Conservation (phyloP, 768 basidiomycete genomes). For the Tylopilus subfusipes region DNA sequence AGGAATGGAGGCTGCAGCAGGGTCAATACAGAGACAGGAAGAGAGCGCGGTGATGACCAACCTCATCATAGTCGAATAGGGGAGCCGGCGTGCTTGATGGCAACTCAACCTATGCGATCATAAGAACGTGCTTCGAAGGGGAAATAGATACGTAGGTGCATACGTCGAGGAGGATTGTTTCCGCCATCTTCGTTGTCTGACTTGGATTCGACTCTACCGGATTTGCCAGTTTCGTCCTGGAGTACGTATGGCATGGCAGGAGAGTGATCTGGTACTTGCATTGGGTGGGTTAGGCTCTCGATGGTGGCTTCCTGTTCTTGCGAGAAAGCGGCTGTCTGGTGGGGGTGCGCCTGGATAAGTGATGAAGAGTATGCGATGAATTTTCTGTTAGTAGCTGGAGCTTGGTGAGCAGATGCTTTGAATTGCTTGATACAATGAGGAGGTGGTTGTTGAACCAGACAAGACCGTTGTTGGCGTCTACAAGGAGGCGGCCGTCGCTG, state of each 20-base stretch:
- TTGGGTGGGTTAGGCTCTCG: too few species aligned
- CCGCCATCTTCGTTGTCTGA: too few species aligned
- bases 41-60: background rate
- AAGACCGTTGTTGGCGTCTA: background rate
- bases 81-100: background rate
- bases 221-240: background rate
- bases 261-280: too few species aligned
- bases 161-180: background rate
- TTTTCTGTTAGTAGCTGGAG: too few species aligned
- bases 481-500: background rate
- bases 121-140: background rate
- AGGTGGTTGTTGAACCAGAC: background rate
- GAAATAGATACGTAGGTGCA: background rate
- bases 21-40: background rate
- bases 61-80: background rate
- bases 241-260: background rate
- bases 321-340: too few species aligned
- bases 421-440: background rate
- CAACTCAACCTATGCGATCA: background rate
- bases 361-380: too few species aligned
- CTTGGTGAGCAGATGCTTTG: too few species aligned
- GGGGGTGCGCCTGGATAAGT: too few species aligned
- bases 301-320: too few species aligned
- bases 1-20: background rate
- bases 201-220: too few species aligned